Conservation (phyloP, 1,284 basidiomycete genomes). For the Cutaneotrichosporon spelunceum region DNA sequence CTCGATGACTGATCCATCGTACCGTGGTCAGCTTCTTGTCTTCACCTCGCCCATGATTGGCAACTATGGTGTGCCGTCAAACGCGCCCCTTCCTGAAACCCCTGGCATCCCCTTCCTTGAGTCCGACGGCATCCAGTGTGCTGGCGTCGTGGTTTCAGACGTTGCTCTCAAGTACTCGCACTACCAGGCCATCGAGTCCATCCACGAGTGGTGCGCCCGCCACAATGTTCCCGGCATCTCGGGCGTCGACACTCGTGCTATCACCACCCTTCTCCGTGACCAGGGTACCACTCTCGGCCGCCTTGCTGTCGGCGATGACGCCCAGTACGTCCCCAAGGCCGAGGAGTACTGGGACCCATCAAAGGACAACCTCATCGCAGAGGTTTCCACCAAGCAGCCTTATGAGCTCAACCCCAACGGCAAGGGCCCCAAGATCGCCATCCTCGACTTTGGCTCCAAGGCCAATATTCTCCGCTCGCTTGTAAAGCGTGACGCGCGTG, state of each 20-base stretch:
- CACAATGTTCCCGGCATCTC: conserved; percentile 89
- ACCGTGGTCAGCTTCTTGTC: conserved; percentile 94
- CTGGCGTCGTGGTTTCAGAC: conserved; percentile 89
- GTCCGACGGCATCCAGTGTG: conserved; percentile 82
- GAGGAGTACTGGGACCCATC: conserved; percentile 90
- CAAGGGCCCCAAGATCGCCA: conserved; percentile 77
- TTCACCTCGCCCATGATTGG: conserved; percentile 98
- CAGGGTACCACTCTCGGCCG: conserved; percentile 96
- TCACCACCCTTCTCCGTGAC: conserved; percentile 88
- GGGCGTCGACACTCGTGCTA: conserved; percentile 94
- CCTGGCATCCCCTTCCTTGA: conserved; percentile 90
- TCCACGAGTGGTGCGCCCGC: conserved; percentile 90
- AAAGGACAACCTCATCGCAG: conserved; percentile 85
- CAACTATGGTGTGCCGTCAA: conserved; percentile 93
- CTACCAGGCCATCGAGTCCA: conserved; percentile 86
- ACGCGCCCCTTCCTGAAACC: conserved; percentile 71
- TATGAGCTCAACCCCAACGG: conserved; percentile 85
- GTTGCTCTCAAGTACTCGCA: conserved; percentile 94
- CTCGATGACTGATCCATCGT: conserved; percentile 99
- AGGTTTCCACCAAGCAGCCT: conserved; percentile 80
- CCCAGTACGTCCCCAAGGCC: conserved; percentile 60
- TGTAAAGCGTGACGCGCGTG: conserved; percentile 80
- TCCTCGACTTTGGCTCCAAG: conserved; percentile 96
- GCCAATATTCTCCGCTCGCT: conserved; percentile 94
- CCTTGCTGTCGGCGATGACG: conserved; percentile 77